These are phyloP conservation scores for Paecilomyces sp. DNA, from an alignment of 2,329 filamentous ascomycete species.

Conservation along the genomic window DNA sequence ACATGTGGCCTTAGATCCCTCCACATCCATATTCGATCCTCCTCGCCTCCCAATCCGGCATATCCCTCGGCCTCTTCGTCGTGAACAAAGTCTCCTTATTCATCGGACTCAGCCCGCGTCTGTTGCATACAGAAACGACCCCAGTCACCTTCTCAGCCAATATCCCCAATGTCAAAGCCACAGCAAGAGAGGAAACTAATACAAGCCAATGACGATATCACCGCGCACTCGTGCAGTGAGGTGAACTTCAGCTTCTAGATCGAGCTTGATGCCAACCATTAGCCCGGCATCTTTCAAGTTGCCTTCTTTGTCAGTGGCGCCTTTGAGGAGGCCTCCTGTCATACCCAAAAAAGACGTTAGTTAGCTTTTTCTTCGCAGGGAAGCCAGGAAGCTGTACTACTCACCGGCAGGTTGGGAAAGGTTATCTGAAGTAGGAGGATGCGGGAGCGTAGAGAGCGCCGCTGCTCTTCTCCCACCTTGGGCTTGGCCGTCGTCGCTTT, in stretches of 20 bases:
- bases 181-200: conserved; percentile 28
- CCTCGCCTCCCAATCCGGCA: neutral
- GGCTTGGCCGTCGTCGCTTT: conserved; percentile 24
- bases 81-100: neutral
- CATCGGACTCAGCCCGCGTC: neutral
- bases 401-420: conserved; percentile 31
- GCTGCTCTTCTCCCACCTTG: conserved; percentile 32
- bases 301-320: conserved; percentile 46
- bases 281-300: conserved; percentile 52
- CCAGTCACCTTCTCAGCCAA: neutral
- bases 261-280: conserved; percentile 57
- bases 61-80: neutral
- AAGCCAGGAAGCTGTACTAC: neutral
- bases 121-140: neutral
- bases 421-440: conserved; percentile 30
- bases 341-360: neutral
- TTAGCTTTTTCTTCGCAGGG: neutral
- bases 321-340: conserved; percentile 49
- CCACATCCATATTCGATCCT: neutral
- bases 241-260: conserved; percentile 57
- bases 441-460: conserved; percentile 6
- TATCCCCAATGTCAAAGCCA: neutral
- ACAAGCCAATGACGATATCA: conserved; percentile 55
- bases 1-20: neutral
- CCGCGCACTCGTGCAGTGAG: conserved; percentile 53